These are phyloP conservation scores for Peronospora tabacina DNA, from an alignment of 352 stramenopile species.

Conservation along the genomic window DNA sequence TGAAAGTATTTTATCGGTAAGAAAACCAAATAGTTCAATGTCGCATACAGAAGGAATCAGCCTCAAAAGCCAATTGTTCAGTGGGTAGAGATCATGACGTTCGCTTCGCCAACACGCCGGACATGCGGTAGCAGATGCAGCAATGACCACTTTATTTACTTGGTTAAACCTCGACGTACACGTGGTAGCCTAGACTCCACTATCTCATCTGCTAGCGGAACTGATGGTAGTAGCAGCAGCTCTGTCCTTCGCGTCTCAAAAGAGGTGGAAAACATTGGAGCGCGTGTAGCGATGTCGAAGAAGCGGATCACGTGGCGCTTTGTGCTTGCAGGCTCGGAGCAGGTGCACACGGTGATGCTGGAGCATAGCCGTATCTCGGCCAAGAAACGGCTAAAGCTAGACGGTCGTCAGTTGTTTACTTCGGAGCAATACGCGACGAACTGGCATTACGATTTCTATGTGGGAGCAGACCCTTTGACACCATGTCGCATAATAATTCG, in stretches of 20 bases:
- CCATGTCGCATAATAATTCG: conserved; percentile 65
- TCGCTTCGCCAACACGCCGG: conserved; percentile 34
- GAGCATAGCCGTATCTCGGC: conserved; percentile 76
- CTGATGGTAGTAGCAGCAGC: conserved; percentile 18
- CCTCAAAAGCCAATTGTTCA: no score
- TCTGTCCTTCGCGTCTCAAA: conserved; percentile 54
- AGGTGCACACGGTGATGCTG: conserved; percentile 79
- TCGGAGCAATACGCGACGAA: conserved; percentile 66
- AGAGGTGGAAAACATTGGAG: conserved; percentile 80
- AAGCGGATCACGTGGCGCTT: conserved; percentile 84
- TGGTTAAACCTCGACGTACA: conserved; percentile 22
- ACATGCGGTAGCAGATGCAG: conserved; percentile 13
- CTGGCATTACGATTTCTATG: conserved; percentile 73
- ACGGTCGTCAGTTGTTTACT: conserved; percentile 62
- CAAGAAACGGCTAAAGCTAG: conserved; percentile 78
- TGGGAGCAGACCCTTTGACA: conserved; percentile 29
- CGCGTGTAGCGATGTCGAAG: conserved; percentile 72
- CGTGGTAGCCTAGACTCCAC: conserved; percentile 34
- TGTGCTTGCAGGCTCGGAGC: conserved; percentile 58
- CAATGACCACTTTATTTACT: conserved; percentile 15
- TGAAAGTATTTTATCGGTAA: no score
- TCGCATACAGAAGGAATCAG: no score
- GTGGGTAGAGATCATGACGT: conserved; percentile 23
- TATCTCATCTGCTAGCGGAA: conserved; percentile 11
- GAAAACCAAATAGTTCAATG: no score